Percentiles rank a stretch among this genome's conserved stretches.
These are phyloP conservation scores for Oldenlandia corymbosa DNA, from an alignment of 257 asterid species.

Conservation along the genomic window DNA sequence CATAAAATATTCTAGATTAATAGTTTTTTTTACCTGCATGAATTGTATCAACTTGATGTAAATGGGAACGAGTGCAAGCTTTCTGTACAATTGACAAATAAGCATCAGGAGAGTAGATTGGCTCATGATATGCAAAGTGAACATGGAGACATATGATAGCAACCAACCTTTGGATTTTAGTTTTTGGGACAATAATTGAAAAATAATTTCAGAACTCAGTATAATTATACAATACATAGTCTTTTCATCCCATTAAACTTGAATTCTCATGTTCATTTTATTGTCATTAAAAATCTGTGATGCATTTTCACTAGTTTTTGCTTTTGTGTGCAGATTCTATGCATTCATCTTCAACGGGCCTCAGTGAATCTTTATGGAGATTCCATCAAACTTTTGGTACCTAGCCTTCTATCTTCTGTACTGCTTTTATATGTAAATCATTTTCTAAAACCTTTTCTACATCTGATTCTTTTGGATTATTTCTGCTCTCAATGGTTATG, in stretches of 20 bases:
- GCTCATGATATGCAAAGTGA: background rate
- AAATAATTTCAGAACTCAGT: background rate
- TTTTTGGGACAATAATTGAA: background rate
- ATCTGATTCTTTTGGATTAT: background rate
- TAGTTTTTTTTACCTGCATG: background rate
- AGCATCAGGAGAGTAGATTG: background rate
- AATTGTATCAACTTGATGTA: background rate
- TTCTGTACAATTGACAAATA: background rate
- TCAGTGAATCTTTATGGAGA: conserved; percentile 71
- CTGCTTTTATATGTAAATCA: background rate
- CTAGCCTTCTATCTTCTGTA: background rate
- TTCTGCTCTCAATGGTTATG: no score
- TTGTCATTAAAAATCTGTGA: background rate
- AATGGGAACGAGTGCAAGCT: background rate
- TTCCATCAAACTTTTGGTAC: conserved; percentile 65
- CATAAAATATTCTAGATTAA: background rate
- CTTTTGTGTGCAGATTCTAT: conserved; percentile 61
- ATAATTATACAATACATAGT: background rate
- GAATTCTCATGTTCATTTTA: background rate
- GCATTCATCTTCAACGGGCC: conserved; percentile 91
- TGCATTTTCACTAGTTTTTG: conserved; percentile 8
- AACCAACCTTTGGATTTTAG: background rate
- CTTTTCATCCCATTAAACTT: background rate
- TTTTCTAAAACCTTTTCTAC: background rate
- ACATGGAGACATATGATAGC: background rate